Conservation (phyloP, 2,329 filamentous ascomycete species). For the Colletotrichum agaves region DNA sequence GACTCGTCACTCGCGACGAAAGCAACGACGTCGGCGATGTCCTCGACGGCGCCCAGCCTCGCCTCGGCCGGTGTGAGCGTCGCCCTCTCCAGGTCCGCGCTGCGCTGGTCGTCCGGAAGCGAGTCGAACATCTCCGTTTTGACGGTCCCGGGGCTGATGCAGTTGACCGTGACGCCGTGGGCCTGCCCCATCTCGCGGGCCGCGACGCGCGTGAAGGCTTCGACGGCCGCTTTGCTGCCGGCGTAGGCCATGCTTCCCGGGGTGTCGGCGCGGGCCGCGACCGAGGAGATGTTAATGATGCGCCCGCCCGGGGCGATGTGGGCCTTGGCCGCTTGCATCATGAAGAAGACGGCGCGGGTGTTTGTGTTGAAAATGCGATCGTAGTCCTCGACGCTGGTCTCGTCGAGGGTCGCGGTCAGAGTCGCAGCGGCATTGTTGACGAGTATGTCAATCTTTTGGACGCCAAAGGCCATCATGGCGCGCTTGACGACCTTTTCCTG, state of each 20-base stretch:
- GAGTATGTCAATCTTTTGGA: constrained; percentile 39
- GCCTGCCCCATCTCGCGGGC: constrained; percentile 38
- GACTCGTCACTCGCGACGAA: constrained; percentile 38
- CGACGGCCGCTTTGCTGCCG: constrained; percentile 38
- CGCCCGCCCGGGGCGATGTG: constrained; percentile 38
- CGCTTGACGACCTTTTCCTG: constrained; percentile 38
- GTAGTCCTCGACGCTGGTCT: constrained; percentile 37
- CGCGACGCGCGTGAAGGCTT: constrained; percentile 38
- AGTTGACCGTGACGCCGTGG: constrained; percentile 38
- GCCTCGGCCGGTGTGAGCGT: constrained; percentile 36
- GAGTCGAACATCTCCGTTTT: constrained; percentile 38
- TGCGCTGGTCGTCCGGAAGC: constrained; percentile 34
- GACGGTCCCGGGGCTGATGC: constrained; percentile 38
- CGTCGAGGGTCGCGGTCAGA: constrained; percentile 36
- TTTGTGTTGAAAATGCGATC: constrained; percentile 39
- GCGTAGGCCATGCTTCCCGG: constrained; percentile 39
- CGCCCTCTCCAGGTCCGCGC: constrained; percentile 36
- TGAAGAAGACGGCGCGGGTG: constrained; percentile 39
- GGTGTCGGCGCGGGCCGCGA: constrained; percentile 36
- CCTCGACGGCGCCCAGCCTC: constrained; percentile 37
- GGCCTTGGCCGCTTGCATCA: constrained; percentile 37
- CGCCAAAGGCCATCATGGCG: constrained; percentile 38
- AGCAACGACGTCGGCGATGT: constrained; percentile 38
- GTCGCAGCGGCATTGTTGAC: constrained; percentile 39
- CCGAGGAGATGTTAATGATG: constrained; percentile 41